Percentiles rank a stretch among this genome's conserved stretches.
phyloP scores from a whole-genome alignment of 1,284 basidiomycete genomes.

The Rhizoctonia solani region DNA sequence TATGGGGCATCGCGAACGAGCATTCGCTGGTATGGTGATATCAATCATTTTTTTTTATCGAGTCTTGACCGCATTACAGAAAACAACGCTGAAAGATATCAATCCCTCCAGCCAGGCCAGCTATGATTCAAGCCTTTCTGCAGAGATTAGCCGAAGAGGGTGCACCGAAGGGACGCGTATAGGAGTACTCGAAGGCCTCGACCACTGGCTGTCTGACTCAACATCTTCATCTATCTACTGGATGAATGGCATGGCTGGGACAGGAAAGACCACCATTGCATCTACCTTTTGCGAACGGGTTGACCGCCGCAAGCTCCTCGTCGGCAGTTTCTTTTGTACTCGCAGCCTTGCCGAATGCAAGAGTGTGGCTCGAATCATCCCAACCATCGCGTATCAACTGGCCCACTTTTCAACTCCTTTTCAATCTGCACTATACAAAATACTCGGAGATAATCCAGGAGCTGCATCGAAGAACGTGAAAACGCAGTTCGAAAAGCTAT shows the following conservation, averaged over 20 bases:
- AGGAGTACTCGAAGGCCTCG: neutral
- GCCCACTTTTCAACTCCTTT: slow-evolving; percentile 32
- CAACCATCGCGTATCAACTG: slow-evolving; percentile 43
- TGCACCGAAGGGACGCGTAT: slow-evolving; percentile 11
- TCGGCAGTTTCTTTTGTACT: slow-evolving; percentile 43
- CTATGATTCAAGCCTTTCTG: neutral
- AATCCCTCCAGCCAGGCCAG: neutral
- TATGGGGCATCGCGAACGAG: slow-evolving; percentile 6
- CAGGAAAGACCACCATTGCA: slow-evolving; percentile 43
- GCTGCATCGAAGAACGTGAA: slow-evolving; percentile 39
- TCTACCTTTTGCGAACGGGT: slow-evolving; percentile 39
- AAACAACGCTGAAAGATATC: neutral
- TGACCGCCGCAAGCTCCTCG: slow-evolving; percentile 35
- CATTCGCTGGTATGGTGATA: neutral
- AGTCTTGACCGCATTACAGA: neutral
- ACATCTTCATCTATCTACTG: slow-evolving; percentile 32
- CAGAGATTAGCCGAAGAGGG: neutral
- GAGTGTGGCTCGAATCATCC: slow-evolving; percentile 37
- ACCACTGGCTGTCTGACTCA: neutral
- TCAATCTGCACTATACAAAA: neutral
- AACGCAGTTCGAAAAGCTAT: slow-evolving; percentile 40
- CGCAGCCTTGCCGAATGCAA: slow-evolving; percentile 40
- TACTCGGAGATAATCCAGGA: slow-evolving; percentile 30
- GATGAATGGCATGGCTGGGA: slow-evolving; percentile 45
- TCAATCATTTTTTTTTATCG: neutral